phyloP scores from a whole-genome alignment of 2,329 filamentous ascomycete genomes.

The Annulohypoxylon truncatum region DNA sequence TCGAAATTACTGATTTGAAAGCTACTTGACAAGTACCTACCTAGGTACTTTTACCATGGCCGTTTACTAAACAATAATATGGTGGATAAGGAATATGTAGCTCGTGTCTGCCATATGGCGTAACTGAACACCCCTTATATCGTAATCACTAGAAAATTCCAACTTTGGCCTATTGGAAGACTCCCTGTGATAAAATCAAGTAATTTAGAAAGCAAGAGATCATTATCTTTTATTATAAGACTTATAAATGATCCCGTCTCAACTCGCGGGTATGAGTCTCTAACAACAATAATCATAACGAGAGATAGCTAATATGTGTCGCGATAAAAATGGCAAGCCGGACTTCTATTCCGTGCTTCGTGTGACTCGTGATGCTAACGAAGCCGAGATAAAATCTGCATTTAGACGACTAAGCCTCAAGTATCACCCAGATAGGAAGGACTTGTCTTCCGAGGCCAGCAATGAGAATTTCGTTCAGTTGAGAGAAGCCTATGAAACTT shows the following conservation, averaged over 20 bases:
- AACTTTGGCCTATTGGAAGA: no score
- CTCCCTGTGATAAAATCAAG: neutral
- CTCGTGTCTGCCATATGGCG: no score
- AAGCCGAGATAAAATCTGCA: constrained; percentile 10
- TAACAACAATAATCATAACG: neutral
- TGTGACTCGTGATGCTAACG: neutral
- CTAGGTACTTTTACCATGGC: no score
- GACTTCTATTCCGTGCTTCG: constrained; percentile 12
- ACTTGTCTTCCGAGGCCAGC: neutral
- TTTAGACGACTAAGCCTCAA: neutral
- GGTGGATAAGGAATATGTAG: no score
- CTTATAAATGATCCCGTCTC: neutral
- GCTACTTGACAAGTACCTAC: no score
- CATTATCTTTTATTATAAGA: neutral
- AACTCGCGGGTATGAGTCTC: neutral
- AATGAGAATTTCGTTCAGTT: constrained; percentile 10
- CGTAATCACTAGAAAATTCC: no score
- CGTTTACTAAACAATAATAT: no score
- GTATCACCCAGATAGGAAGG: constrained; percentile 20
- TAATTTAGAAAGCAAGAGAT: neutral
- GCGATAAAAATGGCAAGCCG: neutral
- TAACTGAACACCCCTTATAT: no score
- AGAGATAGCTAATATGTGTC: neutral
- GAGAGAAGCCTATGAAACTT: constrained; percentile 16
- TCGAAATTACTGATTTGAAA: no score